Percentiles rank a stretch among this genome's conserved stretches.
Evolutionary conservation across 768 basidiomycete species (phyloP).

Genomic region (Termitomyces sp.): DNA sequence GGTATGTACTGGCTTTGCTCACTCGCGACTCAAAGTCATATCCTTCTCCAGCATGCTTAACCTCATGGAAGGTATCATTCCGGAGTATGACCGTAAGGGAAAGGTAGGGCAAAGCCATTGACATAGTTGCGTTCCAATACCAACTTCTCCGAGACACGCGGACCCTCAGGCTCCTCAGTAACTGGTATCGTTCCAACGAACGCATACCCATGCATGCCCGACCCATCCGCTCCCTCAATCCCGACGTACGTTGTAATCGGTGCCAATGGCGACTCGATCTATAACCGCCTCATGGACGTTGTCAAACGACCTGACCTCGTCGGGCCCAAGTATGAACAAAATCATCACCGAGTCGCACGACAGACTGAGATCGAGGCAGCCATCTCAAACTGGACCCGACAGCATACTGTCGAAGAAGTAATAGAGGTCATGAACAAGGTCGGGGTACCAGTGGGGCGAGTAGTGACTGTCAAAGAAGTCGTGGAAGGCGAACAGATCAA

Average conservation of each 20-base stretch:
- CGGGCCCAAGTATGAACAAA: constrained; percentile 48
- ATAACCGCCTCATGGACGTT: constrained; percentile 57
- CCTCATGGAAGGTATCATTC: constrained; percentile 72
- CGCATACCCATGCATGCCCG: constrained; percentile 61
- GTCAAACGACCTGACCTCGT: constrained; percentile 56
- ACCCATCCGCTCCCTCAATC: constrained; percentile 28
- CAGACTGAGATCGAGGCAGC: constrained; percentile 63
- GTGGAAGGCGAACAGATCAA: constrained; percentile 50
- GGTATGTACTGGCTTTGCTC: constrained; percentile 25
- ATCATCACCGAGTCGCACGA: constrained; percentile 54
- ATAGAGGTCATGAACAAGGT: constrained; percentile 40
- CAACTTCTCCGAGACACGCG: constrained; percentile 41
- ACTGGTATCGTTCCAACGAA: constrained; percentile 76
- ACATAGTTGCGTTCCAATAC: neutral
- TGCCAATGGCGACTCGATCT: constrained; percentile 67
- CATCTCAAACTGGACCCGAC: constrained; percentile 54
- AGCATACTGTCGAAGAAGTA: constrained; percentile 47
- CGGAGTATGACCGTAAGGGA: constrained; percentile 68
- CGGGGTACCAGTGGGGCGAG: constrained; percentile 60
- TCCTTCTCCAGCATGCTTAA: constrained; percentile 58
- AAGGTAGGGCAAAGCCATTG: constrained; percentile 33
- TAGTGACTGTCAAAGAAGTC: constrained; percentile 58
- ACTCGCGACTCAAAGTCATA: neutral
- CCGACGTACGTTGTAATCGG: constrained; percentile 65
- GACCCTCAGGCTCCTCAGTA: constrained; percentile 70